Conservation (phyloP, 495 filamentous ascomycete species). For the Podospora australis region DNA sequence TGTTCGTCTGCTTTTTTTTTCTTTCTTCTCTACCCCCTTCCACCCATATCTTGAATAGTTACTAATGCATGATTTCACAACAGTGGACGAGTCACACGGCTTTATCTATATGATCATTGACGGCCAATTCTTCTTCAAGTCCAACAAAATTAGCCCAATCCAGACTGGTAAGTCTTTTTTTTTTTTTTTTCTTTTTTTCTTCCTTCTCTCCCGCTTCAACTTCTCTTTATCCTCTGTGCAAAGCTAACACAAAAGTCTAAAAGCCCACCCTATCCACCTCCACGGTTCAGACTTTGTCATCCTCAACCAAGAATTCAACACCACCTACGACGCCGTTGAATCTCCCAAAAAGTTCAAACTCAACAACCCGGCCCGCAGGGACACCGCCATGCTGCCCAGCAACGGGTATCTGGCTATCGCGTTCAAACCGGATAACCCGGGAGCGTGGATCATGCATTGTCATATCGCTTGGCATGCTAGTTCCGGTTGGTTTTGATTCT, state of each 20-base stretch:
- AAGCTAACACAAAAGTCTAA: background rate
- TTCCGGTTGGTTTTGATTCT: background rate
- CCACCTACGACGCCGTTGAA: slow-evolving; percentile 19
- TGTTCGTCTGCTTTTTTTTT: background rate
- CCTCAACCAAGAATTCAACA: slow-evolving; percentile 20
- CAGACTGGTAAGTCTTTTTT: background rate
- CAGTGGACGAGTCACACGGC: slow-evolving; percentile 1
- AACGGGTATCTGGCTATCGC: slow-evolving; percentile 45
- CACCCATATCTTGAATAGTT: background rate
- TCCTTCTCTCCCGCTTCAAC: background rate
- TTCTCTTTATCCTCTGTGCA: background rate
- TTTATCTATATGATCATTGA: slow-evolving; percentile 12
- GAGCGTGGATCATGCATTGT: slow-evolving; percentile 23
- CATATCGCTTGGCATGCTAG: slow-evolving; percentile 24
- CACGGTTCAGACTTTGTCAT: slow-evolving; percentile 51
- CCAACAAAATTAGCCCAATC: background rate
- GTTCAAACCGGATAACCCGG: slow-evolving; percentile 50
- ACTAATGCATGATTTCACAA: background rate
- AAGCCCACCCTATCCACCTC: slow-evolving; percentile 37
- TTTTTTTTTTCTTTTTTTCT: too few species aligned
- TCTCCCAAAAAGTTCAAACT: slow-evolving; percentile 28
- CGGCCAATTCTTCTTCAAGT: background rate
- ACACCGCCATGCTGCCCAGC: slow-evolving; percentile 50
- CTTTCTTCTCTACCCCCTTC: background rate
- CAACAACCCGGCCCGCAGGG: slow-evolving; percentile 49